Evolutionary conservation across 768 basidiomycete species (phyloP).

Genomic region (Mycena vitilis): DNA sequence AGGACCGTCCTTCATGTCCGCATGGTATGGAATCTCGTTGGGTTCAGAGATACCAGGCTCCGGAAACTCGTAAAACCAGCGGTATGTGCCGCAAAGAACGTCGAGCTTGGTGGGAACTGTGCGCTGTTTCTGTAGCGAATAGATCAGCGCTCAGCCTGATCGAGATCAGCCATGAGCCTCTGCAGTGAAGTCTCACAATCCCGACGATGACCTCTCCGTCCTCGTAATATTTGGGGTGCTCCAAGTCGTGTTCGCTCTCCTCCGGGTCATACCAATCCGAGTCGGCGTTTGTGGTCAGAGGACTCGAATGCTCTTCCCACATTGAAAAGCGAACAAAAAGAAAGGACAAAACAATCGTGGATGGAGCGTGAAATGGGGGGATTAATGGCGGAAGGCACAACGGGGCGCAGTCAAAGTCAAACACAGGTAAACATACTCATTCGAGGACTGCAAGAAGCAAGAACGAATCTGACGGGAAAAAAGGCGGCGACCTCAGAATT

Average conservation of each 20-base stretch:
- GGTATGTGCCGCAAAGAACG: slow-evolving; percentile 31
- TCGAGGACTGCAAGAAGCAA: slow-evolving; percentile 4
- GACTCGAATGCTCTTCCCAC: slow-evolving; percentile 16
- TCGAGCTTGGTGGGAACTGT: slow-evolving; percentile 23
- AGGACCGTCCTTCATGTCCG: slow-evolving; percentile 15
- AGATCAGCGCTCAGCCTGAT: slow-evolving; percentile 6
- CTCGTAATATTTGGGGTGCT: slow-evolving; percentile 33
- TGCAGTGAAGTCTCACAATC: slow-evolving; percentile 21
- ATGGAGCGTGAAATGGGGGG: background rate
- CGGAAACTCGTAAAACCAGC: slow-evolving; percentile 35
- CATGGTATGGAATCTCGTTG: slow-evolving; percentile 8
- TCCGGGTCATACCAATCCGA: slow-evolving; percentile 35
- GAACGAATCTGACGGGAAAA: background rate
- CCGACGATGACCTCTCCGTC: slow-evolving; percentile 33
- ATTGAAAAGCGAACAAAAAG: background rate
- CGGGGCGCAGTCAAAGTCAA: slow-evolving; percentile 5
- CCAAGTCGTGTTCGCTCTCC: slow-evolving; percentile 26
- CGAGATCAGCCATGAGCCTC: background rate
- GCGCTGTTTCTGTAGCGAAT: slow-evolving; percentile 32
- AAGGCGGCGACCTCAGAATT: background rate
- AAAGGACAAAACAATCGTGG: background rate
- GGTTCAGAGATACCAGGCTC: slow-evolving; percentile 29
- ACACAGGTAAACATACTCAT: slow-evolving; percentile 2
- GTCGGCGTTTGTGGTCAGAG: slow-evolving; percentile 4
- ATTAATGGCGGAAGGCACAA: background rate